phyloP scores from a whole-genome alignment of 225 moss, liverwort and hornwort species.

The Physcomitrium patens region DNA sequence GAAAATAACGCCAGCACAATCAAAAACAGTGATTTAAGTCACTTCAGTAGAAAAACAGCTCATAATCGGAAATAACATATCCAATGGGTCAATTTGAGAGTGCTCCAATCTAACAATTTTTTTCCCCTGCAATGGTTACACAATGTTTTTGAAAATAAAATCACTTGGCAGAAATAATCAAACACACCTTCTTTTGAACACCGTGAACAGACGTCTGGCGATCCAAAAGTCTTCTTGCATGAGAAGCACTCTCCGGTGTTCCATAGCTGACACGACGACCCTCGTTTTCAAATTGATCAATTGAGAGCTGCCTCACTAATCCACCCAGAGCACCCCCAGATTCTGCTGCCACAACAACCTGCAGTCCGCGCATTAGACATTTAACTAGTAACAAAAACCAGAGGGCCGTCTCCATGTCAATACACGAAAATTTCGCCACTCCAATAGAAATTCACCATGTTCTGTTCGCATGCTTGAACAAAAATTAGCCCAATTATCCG shows the following conservation, averaged over 20 bases:
- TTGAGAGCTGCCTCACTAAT: constrained; percentile 54
- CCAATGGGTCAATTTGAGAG: neutral
- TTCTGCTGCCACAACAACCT: constrained; percentile 61
- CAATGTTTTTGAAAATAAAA: neutral
- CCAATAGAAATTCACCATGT: neutral
- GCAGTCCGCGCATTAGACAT: constrained; percentile 18
- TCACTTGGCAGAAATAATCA: neutral
- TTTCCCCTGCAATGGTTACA: neutral
- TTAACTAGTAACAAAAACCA: neutral
- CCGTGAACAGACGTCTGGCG: constrained; percentile 52
- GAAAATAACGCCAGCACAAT: neutral
- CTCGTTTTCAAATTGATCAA: constrained; percentile 63
- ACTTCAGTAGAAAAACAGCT: neutral
- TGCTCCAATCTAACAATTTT: neutral
- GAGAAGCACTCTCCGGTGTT: constrained; percentile 52
- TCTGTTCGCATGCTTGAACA: neutral
- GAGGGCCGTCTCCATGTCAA: neutral
- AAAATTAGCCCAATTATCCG: constrained; percentile 4
- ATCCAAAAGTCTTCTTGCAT: constrained; percentile 50
- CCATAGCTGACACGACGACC: constrained; percentile 56
- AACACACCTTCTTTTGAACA: constrained; percentile 49
- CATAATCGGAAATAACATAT: neutral
- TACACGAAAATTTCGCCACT: neutral
- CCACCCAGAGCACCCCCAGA: constrained; percentile 53
- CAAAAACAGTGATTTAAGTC: neutral